Conservation (phyloP, 1,284 basidiomycete genomes). For the Malassezia sp. region DNA sequence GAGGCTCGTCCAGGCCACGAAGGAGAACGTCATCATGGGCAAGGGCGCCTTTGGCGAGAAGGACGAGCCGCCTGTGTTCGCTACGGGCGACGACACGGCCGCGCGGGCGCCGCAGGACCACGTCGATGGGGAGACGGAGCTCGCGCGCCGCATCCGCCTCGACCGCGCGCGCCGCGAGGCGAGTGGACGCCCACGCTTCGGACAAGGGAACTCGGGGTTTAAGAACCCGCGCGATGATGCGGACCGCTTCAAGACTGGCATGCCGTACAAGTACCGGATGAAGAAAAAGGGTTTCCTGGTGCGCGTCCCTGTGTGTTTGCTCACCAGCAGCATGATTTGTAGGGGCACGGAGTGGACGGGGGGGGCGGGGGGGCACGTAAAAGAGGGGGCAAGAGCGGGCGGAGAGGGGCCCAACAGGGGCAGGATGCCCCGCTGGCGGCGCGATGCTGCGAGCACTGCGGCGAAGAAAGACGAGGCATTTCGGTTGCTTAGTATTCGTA, state of each 20-base stretch:
- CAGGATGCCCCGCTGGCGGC: no score
- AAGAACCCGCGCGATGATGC: constrained; percentile 33
- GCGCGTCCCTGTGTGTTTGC: background rate
- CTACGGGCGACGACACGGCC: constrained; percentile 8
- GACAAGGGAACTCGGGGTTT: constrained; percentile 30
- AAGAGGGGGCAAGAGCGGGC: no score
- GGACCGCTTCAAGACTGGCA: constrained; percentile 32
- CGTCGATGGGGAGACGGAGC: constrained; percentile 36
- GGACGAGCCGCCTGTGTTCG: constrained; percentile 24
- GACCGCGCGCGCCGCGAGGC: constrained; percentile 32
- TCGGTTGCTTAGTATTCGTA: background rate
- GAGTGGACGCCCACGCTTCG: constrained; percentile 25
- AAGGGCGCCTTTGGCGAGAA: constrained; percentile 29
- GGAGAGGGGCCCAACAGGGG: no score
- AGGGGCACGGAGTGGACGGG: no score
- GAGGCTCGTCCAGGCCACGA: constrained; percentile 32
- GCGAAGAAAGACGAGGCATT: no score
- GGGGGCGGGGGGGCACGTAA: no score
- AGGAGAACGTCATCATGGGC: constrained; percentile 28
- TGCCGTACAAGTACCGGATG: constrained; percentile 33
- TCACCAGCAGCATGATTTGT: background rate
- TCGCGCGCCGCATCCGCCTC: constrained; percentile 28
- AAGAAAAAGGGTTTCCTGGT: constrained; percentile 18
- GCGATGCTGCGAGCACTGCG: no score
- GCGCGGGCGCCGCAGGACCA: constrained; percentile 21